Base-by-base conservation (phyloP, 2,329 filamentous ascomycete species). In the Salinomyces thailandicus region DNA sequence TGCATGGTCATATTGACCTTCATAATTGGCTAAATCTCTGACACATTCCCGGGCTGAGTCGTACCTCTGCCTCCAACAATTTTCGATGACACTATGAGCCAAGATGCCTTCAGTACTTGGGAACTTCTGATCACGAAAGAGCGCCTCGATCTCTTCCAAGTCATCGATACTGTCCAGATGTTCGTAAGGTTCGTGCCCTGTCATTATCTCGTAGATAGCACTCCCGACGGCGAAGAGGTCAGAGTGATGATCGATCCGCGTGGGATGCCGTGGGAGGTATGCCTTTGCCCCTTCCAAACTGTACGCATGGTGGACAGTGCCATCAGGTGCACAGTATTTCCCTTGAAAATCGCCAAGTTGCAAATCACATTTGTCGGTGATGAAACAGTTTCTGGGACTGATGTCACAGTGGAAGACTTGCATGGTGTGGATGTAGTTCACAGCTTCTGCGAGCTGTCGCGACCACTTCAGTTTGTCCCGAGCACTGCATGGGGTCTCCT, bases 181-280 rank as follows among this genome's bases (percentile, higher is more conserved):
- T 42, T 31, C 35, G 35, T 42, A 42, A 35, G 39, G 35, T 35
- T 42, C 35, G 27, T 38, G 39, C 13, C 39, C 39, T 35, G 39
- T 35, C 31, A 42, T 42, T 22, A 42, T 38, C 24, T 42, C 35
- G 38, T 41, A 42, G 35, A 42, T 35, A 31, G 39, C 39, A 35
- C 39, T 42, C 18, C 39, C 35, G 24, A 42, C 35, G 16, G 39
- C 35, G 27, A 38, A 42, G 29, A 38, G 39, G 18, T 42, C 39
- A 32, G 35, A 42, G 31, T 38, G 20, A 26, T 42, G 35, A 31
- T 42, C 36, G 18, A 32, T 31, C 18, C 11, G 13, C 18, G 16
- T 19, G 11, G 35, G 18, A 31, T 35, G 16, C 26, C 39, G 39
- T 12, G 39, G 39, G 11, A 42, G 31, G 33, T 31, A 38, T 24